These are phyloP conservation scores for Sporopachydermia lactativora DNA, from an alignment of 805 yeast genomes.

Conservation along the genomic window DNA sequence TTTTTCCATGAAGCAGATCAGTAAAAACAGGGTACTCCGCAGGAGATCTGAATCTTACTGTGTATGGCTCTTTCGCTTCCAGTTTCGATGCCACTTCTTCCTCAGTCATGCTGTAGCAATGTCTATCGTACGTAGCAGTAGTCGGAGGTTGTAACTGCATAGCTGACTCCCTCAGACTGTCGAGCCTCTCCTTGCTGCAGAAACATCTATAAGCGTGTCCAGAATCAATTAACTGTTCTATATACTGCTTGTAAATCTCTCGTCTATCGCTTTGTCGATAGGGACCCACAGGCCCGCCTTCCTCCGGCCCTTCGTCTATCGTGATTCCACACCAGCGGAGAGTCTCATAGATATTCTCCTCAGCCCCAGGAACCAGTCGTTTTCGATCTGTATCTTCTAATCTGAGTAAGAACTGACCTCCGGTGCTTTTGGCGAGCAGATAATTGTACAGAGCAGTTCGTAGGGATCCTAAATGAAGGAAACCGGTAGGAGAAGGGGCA, in stretches of 20 bases:
- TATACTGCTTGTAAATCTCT: slow-evolving; percentile 48
- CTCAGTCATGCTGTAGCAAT: slow-evolving; percentile 36
- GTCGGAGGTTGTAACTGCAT: slow-evolving; percentile 72
- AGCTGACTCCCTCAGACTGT: slow-evolving; percentile 57
- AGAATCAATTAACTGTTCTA: slow-evolving; percentile 36
- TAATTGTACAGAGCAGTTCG: slow-evolving; percentile 90
- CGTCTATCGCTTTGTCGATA: slow-evolving; percentile 77
- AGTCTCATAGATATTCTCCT: slow-evolving; percentile 59
- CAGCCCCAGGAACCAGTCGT: slow-evolving; percentile 72
- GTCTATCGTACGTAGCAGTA: slow-evolving; percentile 80
- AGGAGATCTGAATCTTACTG: slow-evolving; percentile 71
- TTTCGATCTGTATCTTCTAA: slow-evolving; percentile 89
- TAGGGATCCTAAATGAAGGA: slow-evolving; percentile 82
- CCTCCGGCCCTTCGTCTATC: slow-evolving; percentile 73
- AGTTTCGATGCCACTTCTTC: slow-evolving; percentile 27
- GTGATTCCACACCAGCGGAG: slow-evolving; percentile 63
- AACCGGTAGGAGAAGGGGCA: slow-evolving; percentile 98
- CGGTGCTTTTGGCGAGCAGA: slow-evolving; percentile 61
- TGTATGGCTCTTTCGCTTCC: slow-evolving; percentile 25
- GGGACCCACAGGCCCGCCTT: slow-evolving; percentile 49
- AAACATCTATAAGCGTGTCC: slow-evolving; percentile 81
- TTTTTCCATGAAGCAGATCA: slow-evolving; percentile 67
- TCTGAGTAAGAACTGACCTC: slow-evolving; percentile 69
- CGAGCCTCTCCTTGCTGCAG: slow-evolving; percentile 71
- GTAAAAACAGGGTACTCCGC: slow-evolving; percentile 45